Conservation (phyloP, 2,329 filamentous ascomycete species). For the Alternaria infectoria region DNA sequence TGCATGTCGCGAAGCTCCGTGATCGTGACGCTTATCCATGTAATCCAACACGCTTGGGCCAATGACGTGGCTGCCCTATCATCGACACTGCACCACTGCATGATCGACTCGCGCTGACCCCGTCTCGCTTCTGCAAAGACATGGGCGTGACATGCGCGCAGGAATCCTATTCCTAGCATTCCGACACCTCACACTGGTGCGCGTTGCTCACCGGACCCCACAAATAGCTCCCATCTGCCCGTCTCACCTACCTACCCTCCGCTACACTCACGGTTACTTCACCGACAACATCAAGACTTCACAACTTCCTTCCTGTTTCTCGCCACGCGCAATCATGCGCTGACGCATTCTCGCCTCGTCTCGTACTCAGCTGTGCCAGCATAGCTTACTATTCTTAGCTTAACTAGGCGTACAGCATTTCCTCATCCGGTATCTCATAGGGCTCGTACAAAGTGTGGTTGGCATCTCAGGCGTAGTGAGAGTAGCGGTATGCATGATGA, state of each 20-base stretch:
- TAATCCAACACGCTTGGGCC: constrained; percentile 13
- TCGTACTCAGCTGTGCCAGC: constrained; percentile 12
- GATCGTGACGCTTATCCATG: constrained; percentile 13
- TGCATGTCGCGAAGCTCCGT: constrained; percentile 5
- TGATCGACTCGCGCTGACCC: not conserved
- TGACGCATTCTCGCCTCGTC: constrained; percentile 13
- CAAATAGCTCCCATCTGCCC: not conserved
- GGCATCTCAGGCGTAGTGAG: constrained; percentile 7
- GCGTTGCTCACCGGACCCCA: not conserved
- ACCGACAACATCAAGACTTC: not conserved
- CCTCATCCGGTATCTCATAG: constrained; percentile 13
- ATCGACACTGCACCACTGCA: not conserved
- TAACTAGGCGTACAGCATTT: constrained; percentile 5
- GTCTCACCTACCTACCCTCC: not conserved
- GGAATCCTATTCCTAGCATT: not conserved
- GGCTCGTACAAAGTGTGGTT: not conserved
- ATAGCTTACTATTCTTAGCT: constrained; percentile 22
- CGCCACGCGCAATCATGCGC: constrained; percentile 2
- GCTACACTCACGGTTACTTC: not conserved
- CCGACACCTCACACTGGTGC: not conserved
- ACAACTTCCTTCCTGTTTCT: not conserved
- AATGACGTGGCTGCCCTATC: constrained; percentile 12
- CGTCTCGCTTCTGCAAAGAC: not conserved
- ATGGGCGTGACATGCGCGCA: not conserved
- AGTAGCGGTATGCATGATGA: constrained; percentile 25